Evolutionary conservation across 2,329 filamentous ascomycete species (phyloP).

Genomic region (Fusarium sp.): DNA sequence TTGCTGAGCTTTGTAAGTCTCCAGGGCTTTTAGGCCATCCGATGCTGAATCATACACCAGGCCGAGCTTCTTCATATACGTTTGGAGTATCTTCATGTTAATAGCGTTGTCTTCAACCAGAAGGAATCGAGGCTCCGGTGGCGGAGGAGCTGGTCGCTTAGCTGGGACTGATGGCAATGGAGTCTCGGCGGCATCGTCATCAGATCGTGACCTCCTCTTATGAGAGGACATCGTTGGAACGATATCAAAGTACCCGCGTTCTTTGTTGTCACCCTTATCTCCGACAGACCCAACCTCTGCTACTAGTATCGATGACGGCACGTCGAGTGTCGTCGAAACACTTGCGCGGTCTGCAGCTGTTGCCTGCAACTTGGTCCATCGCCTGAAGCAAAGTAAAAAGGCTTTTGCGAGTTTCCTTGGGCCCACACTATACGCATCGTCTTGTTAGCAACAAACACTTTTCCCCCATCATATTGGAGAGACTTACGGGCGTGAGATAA

Average conservation of each 20-base stretch:
- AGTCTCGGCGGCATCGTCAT: conserved; percentile 11
- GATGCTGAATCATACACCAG: conserved; percentile 49
- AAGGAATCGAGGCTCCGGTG: conserved; percentile 45
- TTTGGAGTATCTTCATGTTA: conserved; percentile 55
- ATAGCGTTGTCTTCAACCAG: conserved; percentile 61
- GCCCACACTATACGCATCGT: conserved; percentile 50
- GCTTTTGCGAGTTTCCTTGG: conserved; percentile 58
- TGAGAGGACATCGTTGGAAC: conserved; percentile 3
- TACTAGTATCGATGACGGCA: not conserved
- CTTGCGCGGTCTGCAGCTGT: conserved; percentile 24
- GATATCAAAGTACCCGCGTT: conserved; percentile 14
- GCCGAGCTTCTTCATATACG: conserved; percentile 56
- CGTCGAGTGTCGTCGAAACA: conserved; percentile 29
- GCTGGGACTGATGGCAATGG: conserved; percentile 6
- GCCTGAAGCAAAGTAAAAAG: conserved; percentile 48
- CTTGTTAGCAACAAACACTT: not conserved
- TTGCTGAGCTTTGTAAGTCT: conserved; percentile 47
- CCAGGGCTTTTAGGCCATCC: conserved; percentile 55
- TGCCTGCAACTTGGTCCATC: conserved; percentile 47
- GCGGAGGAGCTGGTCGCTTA: not conserved
- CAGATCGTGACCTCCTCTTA: conserved; percentile 17
- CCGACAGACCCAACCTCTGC: not conserved
- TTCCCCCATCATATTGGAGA: too few relatives aligned
- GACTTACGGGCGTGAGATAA: conserved; percentile 58
- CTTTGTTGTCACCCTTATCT: not conserved